phyloP scores from a whole-genome alignment of 352 stramenopile species.

The Pseudoperonospora humuli region DNA sequence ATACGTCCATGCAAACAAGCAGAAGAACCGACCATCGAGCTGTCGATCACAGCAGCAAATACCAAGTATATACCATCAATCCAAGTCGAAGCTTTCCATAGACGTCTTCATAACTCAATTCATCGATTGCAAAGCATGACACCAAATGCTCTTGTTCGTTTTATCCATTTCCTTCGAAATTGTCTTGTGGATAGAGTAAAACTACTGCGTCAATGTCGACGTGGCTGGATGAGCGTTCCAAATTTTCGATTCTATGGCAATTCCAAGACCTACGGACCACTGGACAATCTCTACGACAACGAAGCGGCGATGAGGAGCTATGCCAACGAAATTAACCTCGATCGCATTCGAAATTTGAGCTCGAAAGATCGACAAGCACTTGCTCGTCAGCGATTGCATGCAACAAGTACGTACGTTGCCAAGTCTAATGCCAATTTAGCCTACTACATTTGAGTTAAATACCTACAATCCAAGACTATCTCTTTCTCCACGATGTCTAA shows the following conservation, averaged over 20 bases:
- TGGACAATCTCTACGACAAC: slow-evolving; percentile 19
- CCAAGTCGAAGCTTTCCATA: neutral
- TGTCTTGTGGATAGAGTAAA: slow-evolving; percentile 1
- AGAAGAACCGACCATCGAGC: no score
- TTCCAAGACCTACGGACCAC: neutral
- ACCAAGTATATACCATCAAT: no score
- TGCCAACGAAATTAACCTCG: slow-evolving; percentile 21
- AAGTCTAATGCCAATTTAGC: slow-evolving; percentile 7
- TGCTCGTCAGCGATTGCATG: neutral
- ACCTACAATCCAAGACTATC: no score
- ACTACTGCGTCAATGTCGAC: slow-evolving; percentile 8
- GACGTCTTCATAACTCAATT: neutral
- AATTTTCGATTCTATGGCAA: no score
- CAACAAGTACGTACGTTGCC: slow-evolving; percentile 6
- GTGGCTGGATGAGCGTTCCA: neutral
- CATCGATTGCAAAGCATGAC: slow-evolving; percentile 5
- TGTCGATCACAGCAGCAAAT: no score
- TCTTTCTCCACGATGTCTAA: no score
- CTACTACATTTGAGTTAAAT: no score
- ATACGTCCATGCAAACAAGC: no score
- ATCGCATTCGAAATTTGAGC: slow-evolving; percentile 21
- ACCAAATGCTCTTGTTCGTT: neutral
- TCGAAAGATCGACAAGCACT: slow-evolving; percentile 21
- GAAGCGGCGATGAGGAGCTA: slow-evolving; percentile 27
- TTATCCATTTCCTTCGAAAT: slow-evolving; percentile 7